These are phyloP conservation scores for Pyrus communis DNA, from an alignment of 306 rosid species.

Conservation along the genomic window DNA sequence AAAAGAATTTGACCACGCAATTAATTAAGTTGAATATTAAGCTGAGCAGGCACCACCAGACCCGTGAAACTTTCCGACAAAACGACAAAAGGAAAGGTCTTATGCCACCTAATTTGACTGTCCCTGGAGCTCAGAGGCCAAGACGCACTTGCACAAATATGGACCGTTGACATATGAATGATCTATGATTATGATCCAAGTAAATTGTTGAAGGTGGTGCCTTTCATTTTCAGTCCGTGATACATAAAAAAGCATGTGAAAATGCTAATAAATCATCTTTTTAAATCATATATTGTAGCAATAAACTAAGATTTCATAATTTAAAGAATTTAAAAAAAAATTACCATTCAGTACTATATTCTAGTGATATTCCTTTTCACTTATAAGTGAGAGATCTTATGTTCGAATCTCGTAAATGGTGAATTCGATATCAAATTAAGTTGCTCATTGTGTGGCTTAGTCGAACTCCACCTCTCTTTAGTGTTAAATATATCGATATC, in stretches of 20 bases:
- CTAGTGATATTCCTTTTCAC: too few relatives aligned
- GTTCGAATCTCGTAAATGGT: too few relatives aligned
- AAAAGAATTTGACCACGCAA: background rate
- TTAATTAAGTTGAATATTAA: background rate
- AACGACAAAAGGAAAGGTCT: background rate
- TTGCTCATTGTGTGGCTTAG: rapidly evolving
- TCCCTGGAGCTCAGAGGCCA: background rate
- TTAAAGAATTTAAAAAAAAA: too few relatives aligned
- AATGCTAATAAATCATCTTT: too few relatives aligned
- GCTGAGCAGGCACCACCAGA: background rate
- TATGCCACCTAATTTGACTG: background rate
- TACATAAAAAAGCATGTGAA: too few relatives aligned
- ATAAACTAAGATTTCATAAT: too few relatives aligned
- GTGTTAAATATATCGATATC: too few relatives aligned
- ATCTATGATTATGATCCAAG: background rate
- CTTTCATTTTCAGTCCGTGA: background rate
- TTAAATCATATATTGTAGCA: too few relatives aligned
- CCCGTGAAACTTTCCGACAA: background rate
- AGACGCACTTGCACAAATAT: background rate
- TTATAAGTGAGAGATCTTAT: too few relatives aligned
- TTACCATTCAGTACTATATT: rapidly evolving
- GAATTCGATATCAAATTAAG: too few relatives aligned
- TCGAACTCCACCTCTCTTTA: rapidly evolving
- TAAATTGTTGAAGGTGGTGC: background rate
- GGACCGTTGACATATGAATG: background rate